Evolutionary conservation across 169 alveolate species (phyloP), one percentile per base, ranked within the genome.

Genomic region (Eimeria acervulina): DNA sequence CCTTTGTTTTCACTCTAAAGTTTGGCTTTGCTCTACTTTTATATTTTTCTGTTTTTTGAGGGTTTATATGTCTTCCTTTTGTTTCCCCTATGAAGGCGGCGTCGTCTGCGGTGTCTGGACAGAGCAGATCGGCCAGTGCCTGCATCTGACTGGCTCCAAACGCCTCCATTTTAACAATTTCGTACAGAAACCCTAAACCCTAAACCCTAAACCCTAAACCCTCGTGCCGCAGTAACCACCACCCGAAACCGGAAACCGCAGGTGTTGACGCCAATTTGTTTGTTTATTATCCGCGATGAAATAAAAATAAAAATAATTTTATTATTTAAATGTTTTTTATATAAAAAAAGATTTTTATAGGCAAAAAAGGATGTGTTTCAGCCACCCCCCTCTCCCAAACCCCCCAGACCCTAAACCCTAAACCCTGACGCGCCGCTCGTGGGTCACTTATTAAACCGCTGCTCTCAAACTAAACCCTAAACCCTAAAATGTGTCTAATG

Each of bases 111-210:
- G 90, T 51, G 72, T 81, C 90, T 44, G 90, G 90, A 42, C 90
- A 81, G 40, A 81, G 68, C 90, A 81, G 90, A 15, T 81, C 90
- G 3, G 90, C 90, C 44, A 81, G 70, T 42, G 90, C 90, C 90
- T n/a, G 72, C 38, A 81, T 81, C 19, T 81, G 55, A 47, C 31
- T 81, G 47, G 68, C 72, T n/a, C 90, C 90, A 42, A 81, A 28
- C 36, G 61, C 36, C n/a, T 21, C 70, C 90, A 81, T 81, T 40
- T 76, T 28, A 51, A 51, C 7, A 10, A 51, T 0, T 51, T 51
- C 59, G 21, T 76, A 10, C 31, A 7, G 6, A 76, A 42, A 28
- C 87, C 87, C 87, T 76, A 59, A 59, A 59, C 68, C 68, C 68
- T 59, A 55, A 55, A 55, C 66, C 26, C 66, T 55, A 42, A 76